These are phyloP conservation scores for Paxillus ammoniavirescens DNA, from an alignment of 768 basidiomycete genomes.

Conservation along the genomic window DNA sequence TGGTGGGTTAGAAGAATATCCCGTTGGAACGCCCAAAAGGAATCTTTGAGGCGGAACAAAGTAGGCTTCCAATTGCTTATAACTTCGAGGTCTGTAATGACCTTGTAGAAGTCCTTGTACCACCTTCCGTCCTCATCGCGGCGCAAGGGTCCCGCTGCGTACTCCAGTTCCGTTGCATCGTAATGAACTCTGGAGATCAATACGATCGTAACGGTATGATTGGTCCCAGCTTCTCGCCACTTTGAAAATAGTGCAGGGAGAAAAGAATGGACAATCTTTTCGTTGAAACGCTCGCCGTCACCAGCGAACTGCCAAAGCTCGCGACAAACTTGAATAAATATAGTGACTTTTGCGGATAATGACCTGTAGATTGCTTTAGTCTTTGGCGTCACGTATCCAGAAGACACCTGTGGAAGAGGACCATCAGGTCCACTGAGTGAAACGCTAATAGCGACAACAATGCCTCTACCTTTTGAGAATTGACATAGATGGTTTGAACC, in stretches of 20 bases:
- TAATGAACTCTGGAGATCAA: slow-evolving; percentile 92
- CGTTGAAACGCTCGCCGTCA: slow-evolving; percentile 93
- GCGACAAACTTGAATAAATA: slow-evolving; percentile 48
- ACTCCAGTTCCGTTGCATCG: slow-evolving; percentile 73
- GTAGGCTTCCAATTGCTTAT: slow-evolving; percentile 86
- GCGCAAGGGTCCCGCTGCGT: slow-evolving; percentile 79
- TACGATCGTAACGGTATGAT: slow-evolving; percentile 92
- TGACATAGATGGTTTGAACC: slow-evolving; percentile 75
- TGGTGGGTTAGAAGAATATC: slow-evolving; percentile 90
- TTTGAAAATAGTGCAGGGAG: slow-evolving; percentile 83
- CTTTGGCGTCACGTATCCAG: slow-evolving; percentile 74
- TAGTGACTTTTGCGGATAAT: slow-evolving; percentile 86
- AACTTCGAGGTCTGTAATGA: slow-evolving; percentile 90
- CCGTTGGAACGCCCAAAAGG: slow-evolving; percentile 88
- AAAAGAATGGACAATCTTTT: slow-evolving; percentile 98
- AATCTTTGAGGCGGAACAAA: slow-evolving; percentile 81
- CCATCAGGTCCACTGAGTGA: not conserved
- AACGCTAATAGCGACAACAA: not conserved
- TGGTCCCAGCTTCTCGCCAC: slow-evolving; percentile 83
- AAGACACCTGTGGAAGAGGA: slow-evolving; percentile 57
- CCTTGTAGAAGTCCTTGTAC: slow-evolving; percentile 97
- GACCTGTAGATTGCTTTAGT: slow-evolving; percentile 90
- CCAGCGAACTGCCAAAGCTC: slow-evolving; percentile 97
- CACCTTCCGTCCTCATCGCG: slow-evolving; percentile 72
- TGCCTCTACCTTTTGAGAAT: slow-evolving; percentile 56